A percentile compares a stretch with the other conserved stretches of the same genome.
phyloP scores from a whole-genome alignment of 1,284 basidiomycete species.

The Porogramme epimiltina region DNA sequence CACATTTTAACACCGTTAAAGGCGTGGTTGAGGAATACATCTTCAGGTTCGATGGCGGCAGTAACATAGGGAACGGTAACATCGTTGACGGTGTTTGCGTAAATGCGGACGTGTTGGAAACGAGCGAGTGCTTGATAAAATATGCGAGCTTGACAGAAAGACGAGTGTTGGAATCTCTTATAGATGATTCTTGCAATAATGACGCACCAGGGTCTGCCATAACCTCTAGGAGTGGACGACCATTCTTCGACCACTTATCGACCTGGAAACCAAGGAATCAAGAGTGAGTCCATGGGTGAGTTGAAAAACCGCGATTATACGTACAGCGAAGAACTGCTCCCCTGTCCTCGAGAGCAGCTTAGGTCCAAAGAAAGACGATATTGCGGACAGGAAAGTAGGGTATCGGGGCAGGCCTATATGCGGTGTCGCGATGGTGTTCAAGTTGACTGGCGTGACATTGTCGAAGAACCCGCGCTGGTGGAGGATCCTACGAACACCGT shows the following conservation, averaged over 20 bases:
- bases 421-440: conserved; percentile 83
- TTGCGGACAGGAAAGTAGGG: conserved; percentile 59
- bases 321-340: conserved; percentile 42
- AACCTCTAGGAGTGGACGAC: conserved; percentile 75
- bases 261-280: conserved; percentile 24
- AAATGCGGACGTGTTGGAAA: conserved; percentile 78
- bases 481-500: conserved; percentile 48
- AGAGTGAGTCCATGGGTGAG: no score
- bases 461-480: conserved; percentile 72
- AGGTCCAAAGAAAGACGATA: conserved; percentile 66
- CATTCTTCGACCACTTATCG: conserved; percentile 74
- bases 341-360: conserved; percentile 83
- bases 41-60: conserved; percentile 68
- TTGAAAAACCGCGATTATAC: not conserved
- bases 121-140: conserved; percentile 77
- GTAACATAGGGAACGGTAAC: conserved; percentile 83
- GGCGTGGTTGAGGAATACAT: conserved; percentile 66
- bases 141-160: conserved; percentile 56
- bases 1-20: conserved; percentile 67
- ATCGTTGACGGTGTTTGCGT: conserved; percentile 85
- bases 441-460: conserved; percentile 69
- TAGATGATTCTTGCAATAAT: not conserved
- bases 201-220: conserved; percentile 83
- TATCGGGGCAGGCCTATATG: conserved; percentile 71
- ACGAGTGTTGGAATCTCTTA: no score